Evolutionary conservation across 345 rosid genomes (phyloP).

Genomic region (Clausena lansium): DNA sequence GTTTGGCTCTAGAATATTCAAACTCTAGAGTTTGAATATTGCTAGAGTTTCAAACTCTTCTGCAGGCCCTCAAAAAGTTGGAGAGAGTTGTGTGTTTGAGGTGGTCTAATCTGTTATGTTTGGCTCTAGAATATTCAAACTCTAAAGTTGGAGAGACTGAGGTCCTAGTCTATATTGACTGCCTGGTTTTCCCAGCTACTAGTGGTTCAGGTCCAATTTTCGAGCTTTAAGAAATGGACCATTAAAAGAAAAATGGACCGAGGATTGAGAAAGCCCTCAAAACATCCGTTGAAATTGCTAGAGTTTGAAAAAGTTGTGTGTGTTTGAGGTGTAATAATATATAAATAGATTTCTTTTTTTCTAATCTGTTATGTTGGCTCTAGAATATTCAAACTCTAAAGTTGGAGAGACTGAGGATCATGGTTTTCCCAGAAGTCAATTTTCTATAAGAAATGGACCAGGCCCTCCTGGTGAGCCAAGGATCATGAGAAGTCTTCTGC

Average conservation of each 20-base stretch:
- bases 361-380: background rate
- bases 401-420: constrained; percentile 77
- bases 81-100: too few species aligned
- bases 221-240: constrained; percentile 73
- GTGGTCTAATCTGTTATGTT: too few species aligned
- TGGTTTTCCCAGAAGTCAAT: constrained; percentile 65
- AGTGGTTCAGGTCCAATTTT: constrained; percentile 58
- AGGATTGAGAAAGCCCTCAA: constrained; percentile 94
- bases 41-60: too few species aligned
- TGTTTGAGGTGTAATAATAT: constrained; percentile 5
- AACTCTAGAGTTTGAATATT: too few species aligned
- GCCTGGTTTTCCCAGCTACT: constrained; percentile 59
- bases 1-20: background rate
- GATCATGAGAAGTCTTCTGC: constrained; percentile 91
- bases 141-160: constrained; percentile 78
- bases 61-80: too few species aligned
- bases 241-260: constrained; percentile 55
- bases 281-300: constrained; percentile 70
- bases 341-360: background rate
- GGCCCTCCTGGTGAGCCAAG: constrained; percentile 91
- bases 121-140: too few species aligned
- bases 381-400: too few species aligned
- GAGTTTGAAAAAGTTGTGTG: constrained; percentile 25
- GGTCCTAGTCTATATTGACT: constrained; percentile 80
- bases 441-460: too few species aligned